Percentiles rank a stretch among this genome's conserved stretches.
These are phyloP conservation scores for Neofusicoccum umdonicola DNA, from an alignment of 2,329 filamentous ascomycete genomes.

Conservation along the genomic window DNA sequence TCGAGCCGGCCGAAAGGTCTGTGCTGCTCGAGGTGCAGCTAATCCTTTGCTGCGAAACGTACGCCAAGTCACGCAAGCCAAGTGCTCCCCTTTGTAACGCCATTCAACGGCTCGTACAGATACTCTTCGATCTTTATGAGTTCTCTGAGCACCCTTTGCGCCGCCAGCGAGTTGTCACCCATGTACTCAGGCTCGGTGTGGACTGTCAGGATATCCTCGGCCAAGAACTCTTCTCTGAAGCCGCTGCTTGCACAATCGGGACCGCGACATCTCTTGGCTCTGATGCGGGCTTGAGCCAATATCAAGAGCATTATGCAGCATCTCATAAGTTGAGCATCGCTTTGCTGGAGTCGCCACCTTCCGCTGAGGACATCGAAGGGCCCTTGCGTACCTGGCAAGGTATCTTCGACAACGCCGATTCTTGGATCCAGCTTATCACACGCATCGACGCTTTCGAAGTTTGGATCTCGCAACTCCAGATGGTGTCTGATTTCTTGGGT, in stretches of 20 bases:
- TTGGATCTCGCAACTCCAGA: slow-evolving; percentile 52
- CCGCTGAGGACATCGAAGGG: slow-evolving; percentile 27
- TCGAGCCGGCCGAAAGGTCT: slow-evolving; percentile 32
- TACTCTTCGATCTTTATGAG: slow-evolving; percentile 31
- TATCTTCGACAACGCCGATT: slow-evolving; percentile 31
- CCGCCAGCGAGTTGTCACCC: slow-evolving; percentile 26
- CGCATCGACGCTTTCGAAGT: slow-evolving; percentile 51
- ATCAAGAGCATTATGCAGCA: slow-evolving; percentile 35
- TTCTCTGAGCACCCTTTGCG: slow-evolving; percentile 31
- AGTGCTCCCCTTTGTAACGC: slow-evolving; percentile 28
- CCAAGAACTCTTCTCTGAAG: slow-evolving; percentile 18
- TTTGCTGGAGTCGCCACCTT: slow-evolving; percentile 37
- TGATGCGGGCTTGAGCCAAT: slow-evolving; percentile 35
- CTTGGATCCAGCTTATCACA: slow-evolving; percentile 40
- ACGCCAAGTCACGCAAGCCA: slow-evolving; percentile 32
- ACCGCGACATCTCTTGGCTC: slow-evolving; percentile 20
- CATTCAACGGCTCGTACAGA: slow-evolving; percentile 23
- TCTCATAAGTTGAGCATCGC: slow-evolving; percentile 40
- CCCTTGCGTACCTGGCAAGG: slow-evolving; percentile 39
- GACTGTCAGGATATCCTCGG: slow-evolving; percentile 60
- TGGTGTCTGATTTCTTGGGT: slow-evolving; percentile 56
- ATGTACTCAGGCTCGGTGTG: slow-evolving; percentile 43
- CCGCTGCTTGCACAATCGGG: slow-evolving; percentile 11
- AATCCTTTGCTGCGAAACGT: slow-evolving; percentile 26
- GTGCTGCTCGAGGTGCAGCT: slow-evolving; percentile 46